These are phyloP conservation scores for Penicillium canariense DNA, from an alignment of 495 filamentous ascomycete species.

Conservation along the genomic window DNA sequence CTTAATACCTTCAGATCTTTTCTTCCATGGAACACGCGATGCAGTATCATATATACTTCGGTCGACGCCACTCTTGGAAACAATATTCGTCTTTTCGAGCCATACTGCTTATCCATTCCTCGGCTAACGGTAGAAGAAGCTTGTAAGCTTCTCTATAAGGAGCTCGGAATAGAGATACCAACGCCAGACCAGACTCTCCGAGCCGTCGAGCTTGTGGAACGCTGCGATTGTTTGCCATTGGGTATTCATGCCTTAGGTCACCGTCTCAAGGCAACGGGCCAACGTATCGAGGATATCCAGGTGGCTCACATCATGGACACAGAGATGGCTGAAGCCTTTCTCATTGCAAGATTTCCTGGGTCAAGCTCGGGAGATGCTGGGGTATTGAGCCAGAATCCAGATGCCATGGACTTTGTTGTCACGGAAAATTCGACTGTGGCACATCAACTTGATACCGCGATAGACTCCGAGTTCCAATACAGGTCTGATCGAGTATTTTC, in stretches of 20 bases:
- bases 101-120: conserved; percentile 62
- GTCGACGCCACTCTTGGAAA: conserved; percentile 61
- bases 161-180: conserved; percentile 50
- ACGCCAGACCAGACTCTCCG: conserved; percentile 55
- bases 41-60: conserved; percentile 75
- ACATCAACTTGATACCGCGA: not conserved
- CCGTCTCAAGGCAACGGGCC: conserved; percentile 65
- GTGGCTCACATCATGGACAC: not conserved
- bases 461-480: not conserved
- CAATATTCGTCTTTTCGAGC: conserved; percentile 74
- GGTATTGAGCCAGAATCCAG: not conserved
- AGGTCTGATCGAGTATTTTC: conserved; percentile 1
- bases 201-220: conserved; percentile 62
- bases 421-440: not conserved
- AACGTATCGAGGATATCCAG: conserved; percentile 56
- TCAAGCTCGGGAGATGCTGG: not conserved
- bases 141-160: conserved; percentile 56
- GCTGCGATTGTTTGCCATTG: conserved; percentile 69
- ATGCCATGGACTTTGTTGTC: not conserved
- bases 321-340: not conserved
- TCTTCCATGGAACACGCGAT: conserved; percentile 65
- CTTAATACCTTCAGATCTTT: conserved; percentile 59
- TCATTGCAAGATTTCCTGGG: not conserved
- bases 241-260: conserved; percentile 77
- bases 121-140: conserved; percentile 57